Conservation (phyloP, 352 stramenopile species). For the Globisporangium spinosum region DNA sequence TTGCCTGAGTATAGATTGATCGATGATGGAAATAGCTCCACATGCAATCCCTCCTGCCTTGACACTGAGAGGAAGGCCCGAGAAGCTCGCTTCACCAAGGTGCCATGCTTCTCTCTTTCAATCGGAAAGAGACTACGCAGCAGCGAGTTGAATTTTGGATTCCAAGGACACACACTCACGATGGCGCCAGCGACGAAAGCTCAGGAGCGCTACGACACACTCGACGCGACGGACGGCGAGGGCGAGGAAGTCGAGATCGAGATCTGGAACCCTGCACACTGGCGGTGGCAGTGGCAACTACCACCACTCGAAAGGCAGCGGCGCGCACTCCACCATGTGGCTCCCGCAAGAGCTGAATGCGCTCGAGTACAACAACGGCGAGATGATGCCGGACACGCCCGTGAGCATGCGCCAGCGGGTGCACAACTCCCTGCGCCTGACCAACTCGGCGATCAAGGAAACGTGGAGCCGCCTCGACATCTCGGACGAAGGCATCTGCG, state of each 20-base stretch:
- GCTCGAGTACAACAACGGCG: slow-evolving; percentile 18
- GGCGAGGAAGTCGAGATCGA: slow-evolving; percentile 35
- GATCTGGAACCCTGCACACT: slow-evolving; percentile 14
- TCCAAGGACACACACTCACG: neutral
- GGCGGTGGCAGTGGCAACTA: neutral
- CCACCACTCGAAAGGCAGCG: neutral
- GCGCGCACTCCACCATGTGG: slow-evolving; percentile 12
- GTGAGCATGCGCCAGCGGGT: slow-evolving; percentile 20
- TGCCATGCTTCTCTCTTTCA: neutral
- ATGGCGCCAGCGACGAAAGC: slow-evolving; percentile 9
- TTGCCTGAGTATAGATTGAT: neutral
- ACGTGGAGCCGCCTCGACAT: slow-evolving; percentile 33
- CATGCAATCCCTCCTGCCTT: neutral
- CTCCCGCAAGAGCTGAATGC: slow-evolving; percentile 20
- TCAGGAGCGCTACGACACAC: slow-evolving; percentile 21
- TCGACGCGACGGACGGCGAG: slow-evolving; percentile 13
- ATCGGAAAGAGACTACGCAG: slow-evolving; percentile 2
- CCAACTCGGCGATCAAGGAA: slow-evolving; percentile 33
- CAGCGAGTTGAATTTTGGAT: neutral
- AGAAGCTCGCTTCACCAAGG: neutral
- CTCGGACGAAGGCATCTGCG: slow-evolving; percentile 29
- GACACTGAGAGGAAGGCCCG: neutral
- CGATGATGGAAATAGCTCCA: slow-evolving; percentile 1
- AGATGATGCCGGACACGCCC: slow-evolving; percentile 15
- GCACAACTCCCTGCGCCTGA: slow-evolving; percentile 24